Conservation (phyloP, 495 filamentous ascomycete species). For the Baudoinia panamericana region DNA sequence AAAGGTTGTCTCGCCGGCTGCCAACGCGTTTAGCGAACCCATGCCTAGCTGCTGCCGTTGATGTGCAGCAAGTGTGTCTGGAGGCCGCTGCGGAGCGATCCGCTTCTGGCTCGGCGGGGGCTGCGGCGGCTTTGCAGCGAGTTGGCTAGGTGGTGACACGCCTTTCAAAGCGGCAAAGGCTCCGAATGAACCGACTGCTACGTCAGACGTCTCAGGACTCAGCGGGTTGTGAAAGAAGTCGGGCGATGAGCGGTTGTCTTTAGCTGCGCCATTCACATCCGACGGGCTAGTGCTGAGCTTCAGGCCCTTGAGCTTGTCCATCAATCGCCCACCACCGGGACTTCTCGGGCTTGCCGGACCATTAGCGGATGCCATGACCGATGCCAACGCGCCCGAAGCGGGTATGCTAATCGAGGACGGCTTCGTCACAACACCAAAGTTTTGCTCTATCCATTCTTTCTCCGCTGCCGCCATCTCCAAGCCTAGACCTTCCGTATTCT, state of each 20-base stretch:
- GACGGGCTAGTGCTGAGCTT: constrained; percentile 52
- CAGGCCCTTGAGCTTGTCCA: constrained; percentile 63
- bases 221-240: constrained; percentile 32
- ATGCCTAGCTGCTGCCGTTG: constrained; percentile 34
- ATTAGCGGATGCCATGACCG: constrained; percentile 24
- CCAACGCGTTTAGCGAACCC: constrained; percentile 27
- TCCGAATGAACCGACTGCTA: constrained; percentile 53
- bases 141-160: constrained; percentile 18
- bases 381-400: constrained; percentile 24
- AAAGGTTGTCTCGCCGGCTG: constrained; percentile 8
- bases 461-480: constrained; percentile 70
- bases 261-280: constrained; percentile 3
- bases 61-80: constrained; percentile 23
- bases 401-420: constrained; percentile 14
- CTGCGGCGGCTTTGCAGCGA: constrained; percentile 26
- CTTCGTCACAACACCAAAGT: constrained; percentile 49
- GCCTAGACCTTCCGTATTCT: constrained; percentile 63
- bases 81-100: constrained; percentile 23
- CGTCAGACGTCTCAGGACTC: constrained; percentile 48
- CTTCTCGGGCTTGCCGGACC: constrained; percentile 32
- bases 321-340: constrained; percentile 51
- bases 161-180: constrained; percentile 36
- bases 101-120: constrained; percentile 30
- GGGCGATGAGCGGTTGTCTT: neutral
- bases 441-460: constrained; percentile 65